Percentiles rank a stretch among this genome's conserved stretches.
Conservation (phyloP, 2,329 filamentous ascomycete species). For the Pseudopyrenochaeta lycopersici region DNA sequence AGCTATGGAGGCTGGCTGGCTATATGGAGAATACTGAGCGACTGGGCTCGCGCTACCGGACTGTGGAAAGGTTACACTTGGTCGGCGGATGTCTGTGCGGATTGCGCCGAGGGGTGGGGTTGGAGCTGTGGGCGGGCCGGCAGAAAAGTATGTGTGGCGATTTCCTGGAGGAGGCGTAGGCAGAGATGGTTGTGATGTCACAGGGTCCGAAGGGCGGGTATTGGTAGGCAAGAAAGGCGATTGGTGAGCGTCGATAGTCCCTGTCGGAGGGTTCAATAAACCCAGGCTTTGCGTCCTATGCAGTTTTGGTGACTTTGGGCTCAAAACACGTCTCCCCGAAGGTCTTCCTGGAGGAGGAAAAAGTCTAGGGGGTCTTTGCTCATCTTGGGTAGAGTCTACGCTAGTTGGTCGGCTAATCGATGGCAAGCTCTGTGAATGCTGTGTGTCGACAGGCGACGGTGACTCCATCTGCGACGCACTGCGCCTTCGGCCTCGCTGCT, state of each 20-base stretch:
- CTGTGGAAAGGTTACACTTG: conserved; percentile 51
- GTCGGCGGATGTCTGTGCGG: conserved; percentile 35
- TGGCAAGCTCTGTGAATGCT: conserved; percentile 43
- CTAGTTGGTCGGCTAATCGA: conserved; percentile 48
- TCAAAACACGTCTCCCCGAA: conserved; percentile 61
- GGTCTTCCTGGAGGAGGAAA: conserved; percentile 38
- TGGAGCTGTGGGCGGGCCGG: conserved; percentile 37
- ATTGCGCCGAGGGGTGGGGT: conserved; percentile 40
- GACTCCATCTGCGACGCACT: conserved; percentile 57
- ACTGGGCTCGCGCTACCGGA: conserved; percentile 56
- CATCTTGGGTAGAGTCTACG: conserved; percentile 42
- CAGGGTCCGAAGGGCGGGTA: conserved; percentile 54
- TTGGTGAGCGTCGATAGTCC: conserved; percentile 59
- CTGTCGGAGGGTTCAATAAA: conserved; percentile 53
- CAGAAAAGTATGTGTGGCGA: conserved; percentile 47
- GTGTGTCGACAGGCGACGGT: conserved; percentile 48
- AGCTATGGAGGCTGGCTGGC: conserved; percentile 42
- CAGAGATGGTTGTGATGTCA: conserved; percentile 56
- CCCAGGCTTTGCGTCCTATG: conserved; percentile 62
- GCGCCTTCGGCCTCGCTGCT: conserved; percentile 46
- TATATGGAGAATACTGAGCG: conserved; percentile 55
- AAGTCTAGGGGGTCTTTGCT: conserved; percentile 28
- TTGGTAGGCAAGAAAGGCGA: conserved; percentile 58
- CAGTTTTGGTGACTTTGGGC: conserved; percentile 64
- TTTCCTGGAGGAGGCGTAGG: conserved; percentile 55